Evolutionary conservation across 139 green algal species (phyloP).

Genomic region (Gonium pectorale): DNA sequence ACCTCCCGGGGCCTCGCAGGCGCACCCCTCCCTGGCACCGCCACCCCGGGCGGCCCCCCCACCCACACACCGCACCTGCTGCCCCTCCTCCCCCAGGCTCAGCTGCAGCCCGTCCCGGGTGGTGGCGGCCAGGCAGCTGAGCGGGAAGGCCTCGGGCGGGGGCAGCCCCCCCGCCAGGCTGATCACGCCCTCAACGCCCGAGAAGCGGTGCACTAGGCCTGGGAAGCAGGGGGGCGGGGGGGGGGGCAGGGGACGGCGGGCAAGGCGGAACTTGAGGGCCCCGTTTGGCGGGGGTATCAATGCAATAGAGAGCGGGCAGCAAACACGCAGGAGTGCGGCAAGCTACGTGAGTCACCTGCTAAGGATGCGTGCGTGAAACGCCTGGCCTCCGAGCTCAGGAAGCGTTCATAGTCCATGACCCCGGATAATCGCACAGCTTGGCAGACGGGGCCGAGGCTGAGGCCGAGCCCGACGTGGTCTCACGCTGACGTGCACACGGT

Average conservation of each 20-base stretch:
- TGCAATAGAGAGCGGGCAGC: no score
- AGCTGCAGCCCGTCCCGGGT: background rate
- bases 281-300: no score
- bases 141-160: slow-evolving; percentile 23
- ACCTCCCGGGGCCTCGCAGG: background rate
- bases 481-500: no score
- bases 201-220: slow-evolving; percentile 38
- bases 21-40: background rate
- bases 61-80: slow-evolving; percentile 5
- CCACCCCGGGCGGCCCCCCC: background rate
- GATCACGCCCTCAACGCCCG: background rate
- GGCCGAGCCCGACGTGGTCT: no score
- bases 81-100: background rate
- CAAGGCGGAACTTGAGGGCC: no score
- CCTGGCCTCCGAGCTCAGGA: slow-evolving; percentile 7
- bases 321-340: no score
- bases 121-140: background rate
- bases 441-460: no score
- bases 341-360: background rate
- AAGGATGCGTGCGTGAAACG: background rate
- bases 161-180: slow-evolving; percentile 30
- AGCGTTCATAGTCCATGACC: slow-evolving; percentile 27
- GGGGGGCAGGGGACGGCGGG: background rate
- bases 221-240: background rate
- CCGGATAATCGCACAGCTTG: no score